phyloP scores from a whole-genome alignment of 2,329 filamentous ascomycete species.

The Claviceps arundinis region DNA sequence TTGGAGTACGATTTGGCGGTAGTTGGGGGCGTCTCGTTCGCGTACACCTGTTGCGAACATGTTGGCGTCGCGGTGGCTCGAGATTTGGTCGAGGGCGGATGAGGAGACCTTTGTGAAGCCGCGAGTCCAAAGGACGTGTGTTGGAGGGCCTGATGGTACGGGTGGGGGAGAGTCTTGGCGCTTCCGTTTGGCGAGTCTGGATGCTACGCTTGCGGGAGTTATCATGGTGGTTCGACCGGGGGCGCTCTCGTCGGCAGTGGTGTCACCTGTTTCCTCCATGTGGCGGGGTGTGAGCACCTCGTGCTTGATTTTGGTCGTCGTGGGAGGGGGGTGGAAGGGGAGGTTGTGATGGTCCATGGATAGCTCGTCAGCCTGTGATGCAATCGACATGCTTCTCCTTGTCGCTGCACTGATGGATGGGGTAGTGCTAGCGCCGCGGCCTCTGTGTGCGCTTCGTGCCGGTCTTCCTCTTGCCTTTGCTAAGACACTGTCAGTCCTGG shows the following conservation, averaged over 20 bases:
- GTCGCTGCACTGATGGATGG: slow-evolving; percentile 21
- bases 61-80: slow-evolving; percentile 63
- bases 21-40: slow-evolving; percentile 63
- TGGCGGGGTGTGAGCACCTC: slow-evolving; percentile 43
- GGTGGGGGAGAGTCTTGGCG: slow-evolving; percentile 34
- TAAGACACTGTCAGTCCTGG: slow-evolving; percentile 13
- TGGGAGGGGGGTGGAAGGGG: slow-evolving; percentile 15
- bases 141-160: slow-evolving; percentile 40
- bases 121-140: slow-evolving; percentile 61
- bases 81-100: slow-evolving; percentile 63
- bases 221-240: slow-evolving; percentile 24
- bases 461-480: slow-evolving; percentile 23
- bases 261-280: slow-evolving; percentile 42
- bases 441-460: slow-evolving; percentile 23
- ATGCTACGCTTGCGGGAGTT: slow-evolving; percentile 24
- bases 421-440: slow-evolving; percentile 21
- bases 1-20: slow-evolving; percentile 58
- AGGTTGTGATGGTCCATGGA: slow-evolving; percentile 23
- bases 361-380: slow-evolving; percentile 34
- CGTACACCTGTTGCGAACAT: slow-evolving; percentile 67
- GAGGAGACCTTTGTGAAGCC: slow-evolving; percentile 61
- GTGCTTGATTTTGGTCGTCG: slow-evolving; percentile 39
- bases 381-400: slow-evolving; percentile 31
- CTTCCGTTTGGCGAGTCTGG: slow-evolving; percentile 40
- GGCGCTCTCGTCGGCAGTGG: slow-evolving; percentile 39